phyloP scores from a whole-genome alignment of 2,329 filamentous ascomycete species.

The Geosmithia putterillii region DNA sequence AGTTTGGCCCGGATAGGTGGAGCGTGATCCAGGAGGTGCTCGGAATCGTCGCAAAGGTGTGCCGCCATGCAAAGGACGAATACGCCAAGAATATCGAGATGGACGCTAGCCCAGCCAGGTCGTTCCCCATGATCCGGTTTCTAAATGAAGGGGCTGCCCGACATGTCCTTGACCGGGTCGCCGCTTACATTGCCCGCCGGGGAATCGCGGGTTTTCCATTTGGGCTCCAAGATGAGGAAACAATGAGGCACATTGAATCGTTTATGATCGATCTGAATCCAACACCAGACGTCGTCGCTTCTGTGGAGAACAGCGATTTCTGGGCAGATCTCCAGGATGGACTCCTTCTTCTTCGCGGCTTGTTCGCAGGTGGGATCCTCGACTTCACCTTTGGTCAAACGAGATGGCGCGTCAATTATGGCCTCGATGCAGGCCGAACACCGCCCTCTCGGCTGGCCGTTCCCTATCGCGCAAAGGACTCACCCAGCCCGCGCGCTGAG shows the following conservation, averaged over 20 bases:
- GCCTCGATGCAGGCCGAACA: conserved; percentile 37
- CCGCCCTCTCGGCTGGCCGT: conserved; percentile 42
- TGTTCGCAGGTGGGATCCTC: conserved; percentile 48
- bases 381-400: conserved; percentile 43
- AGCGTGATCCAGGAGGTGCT: conserved; percentile 27
- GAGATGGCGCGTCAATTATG: conserved; percentile 56
- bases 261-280: no score
- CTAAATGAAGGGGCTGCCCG: background rate
- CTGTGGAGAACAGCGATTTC: background rate
- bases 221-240: no score
- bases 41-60: conserved; percentile 14
- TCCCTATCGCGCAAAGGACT: conserved; percentile 54
- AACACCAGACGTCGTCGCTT: no score
- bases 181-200: conserved; percentile 27
- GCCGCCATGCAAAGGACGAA: background rate
- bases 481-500: conserved; percentile 48
- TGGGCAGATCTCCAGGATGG: background rate
- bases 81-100: background rate
- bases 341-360: conserved; percentile 44
- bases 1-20: conserved; percentile 43
- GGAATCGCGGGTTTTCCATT: no score
- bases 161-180: background rate
- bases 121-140: background rate
- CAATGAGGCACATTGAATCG: no score
- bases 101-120: background rate